Conservation (phyloP, 257 asterid genomes). For the Thymus mandschuricus region DNA sequence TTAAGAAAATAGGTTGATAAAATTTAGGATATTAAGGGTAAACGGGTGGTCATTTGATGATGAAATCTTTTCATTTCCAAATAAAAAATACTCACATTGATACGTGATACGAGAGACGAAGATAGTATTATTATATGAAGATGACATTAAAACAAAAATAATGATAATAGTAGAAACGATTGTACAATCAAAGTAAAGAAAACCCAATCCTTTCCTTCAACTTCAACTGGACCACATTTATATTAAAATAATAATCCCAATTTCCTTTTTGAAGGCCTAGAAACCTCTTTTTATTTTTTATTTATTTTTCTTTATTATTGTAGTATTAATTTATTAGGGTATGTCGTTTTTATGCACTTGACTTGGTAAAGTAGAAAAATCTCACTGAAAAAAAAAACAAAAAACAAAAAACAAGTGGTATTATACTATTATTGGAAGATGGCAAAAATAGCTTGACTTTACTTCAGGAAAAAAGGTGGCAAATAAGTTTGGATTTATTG, state of each 20-base stretch:
- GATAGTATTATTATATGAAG: neutral
- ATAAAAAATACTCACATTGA: no score
- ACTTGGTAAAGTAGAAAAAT: neutral
- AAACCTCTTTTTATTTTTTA: neutral
- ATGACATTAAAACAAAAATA: neutral
- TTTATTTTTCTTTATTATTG: neutral
- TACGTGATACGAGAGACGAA: no score
- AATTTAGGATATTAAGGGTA: no score
- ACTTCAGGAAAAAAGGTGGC: no score
- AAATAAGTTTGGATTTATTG: no score
- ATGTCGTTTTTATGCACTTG: neutral
- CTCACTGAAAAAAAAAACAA: neutral
- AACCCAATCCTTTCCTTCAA: neutral
- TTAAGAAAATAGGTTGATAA: no score
- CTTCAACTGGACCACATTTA: conserved; percentile 29
- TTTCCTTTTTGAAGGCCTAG: neutral
- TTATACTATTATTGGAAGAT: neutral
- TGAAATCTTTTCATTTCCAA: no score
- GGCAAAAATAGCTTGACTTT: neutral
- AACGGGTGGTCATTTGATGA: no score
- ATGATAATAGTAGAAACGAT: neutral
- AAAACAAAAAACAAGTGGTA: neutral
- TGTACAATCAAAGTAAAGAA: neutral
- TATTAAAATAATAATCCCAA: neutral
- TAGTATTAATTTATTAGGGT: neutral